Base-by-base conservation (phyloP, 768 basidiomycete genomes). In the Amanita rubescens region DNA sequence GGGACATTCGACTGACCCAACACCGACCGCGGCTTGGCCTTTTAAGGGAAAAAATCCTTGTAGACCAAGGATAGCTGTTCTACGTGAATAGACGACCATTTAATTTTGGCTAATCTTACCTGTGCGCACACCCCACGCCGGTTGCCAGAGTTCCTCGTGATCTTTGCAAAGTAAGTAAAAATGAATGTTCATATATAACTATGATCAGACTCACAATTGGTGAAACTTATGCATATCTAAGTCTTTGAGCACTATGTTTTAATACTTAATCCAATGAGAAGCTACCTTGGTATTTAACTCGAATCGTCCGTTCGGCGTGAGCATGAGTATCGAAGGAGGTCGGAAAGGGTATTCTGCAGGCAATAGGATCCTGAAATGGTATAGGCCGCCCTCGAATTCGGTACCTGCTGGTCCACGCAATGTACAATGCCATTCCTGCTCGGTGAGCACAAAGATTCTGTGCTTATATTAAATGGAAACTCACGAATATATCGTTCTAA, bases 141-240 rank as follows among this genome's bases (percentile, higher is more conserved):
- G 95, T 68, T 97, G 94, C 95, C 95, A 98, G 30, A 90, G 76
- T 60, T 97, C 95, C 68, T 94, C 91, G 59, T 97, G 94, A 74
- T 95, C 88, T 91, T 39, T 5, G 43, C 19, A 32, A 15, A 44
- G 61, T 38, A 55, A 57, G n/a, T n/a, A n/a, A 55, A 39, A 24
- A 34, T 37, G 6, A n/a, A 58, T 60, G 56, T 53, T n/a, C 14
- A 55, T 48, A 53, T 52, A 38, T 48, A 49, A n/a, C 20, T 45
- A 45, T 38, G 9, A 27, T n/a, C 46, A 46, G 3, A 27, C 30
- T 33, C 32, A 93, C 90, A 94, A 59, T 77, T 93, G 42, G 90
- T 94, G 67, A 93, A 94, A 65, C 90, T 93, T 62, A 94, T 92
- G 67, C 91, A 94, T 54, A 94, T 91, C 91, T 93, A 55, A 45